Conservation (phyloP, 2,329 filamentous ascomycete species). For the Aspergillus ustus region DNA sequence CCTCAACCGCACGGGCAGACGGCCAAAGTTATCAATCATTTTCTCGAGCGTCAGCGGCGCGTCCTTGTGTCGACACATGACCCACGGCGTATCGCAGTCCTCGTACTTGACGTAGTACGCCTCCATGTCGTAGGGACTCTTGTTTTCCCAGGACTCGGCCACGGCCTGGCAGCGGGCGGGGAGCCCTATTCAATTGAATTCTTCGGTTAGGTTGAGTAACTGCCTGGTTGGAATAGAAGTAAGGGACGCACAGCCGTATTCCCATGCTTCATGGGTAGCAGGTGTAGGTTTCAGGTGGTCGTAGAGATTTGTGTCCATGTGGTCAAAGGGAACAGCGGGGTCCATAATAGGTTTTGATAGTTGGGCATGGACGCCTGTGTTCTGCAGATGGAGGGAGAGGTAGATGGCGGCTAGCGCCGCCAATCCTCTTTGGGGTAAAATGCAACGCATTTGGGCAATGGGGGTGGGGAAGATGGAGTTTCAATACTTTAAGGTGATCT, state of each 20-base stretch:
- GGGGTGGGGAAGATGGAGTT: background rate
- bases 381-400: background rate
- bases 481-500: background rate
- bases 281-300: background rate
- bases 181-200: background rate
- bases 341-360: background rate
- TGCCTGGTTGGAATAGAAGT: background rate
- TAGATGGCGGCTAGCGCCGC: background rate
- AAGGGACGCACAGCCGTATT: background rate
- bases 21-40: conserved; percentile 3
- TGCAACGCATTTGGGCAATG: background rate
- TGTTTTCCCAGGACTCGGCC: background rate
- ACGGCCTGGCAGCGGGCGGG: conserved; percentile 3
- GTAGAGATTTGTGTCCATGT: conserved; percentile 1
- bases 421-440: background rate
- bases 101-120: background rate
- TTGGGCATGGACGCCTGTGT: background rate
- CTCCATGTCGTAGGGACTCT: conserved; percentile 6
- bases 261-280: background rate
- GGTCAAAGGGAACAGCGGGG: conserved; percentile 3
- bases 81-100: conserved; percentile 5
- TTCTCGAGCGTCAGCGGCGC: background rate
- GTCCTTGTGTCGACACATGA: background rate
- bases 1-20: background rate
- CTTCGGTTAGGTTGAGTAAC: background rate